Evolutionary conservation across 2,329 filamentous ascomycete species (phyloP), one percentile per base, ranked within the genome.

Genomic region (Microcyclospora pomicola): DNA sequence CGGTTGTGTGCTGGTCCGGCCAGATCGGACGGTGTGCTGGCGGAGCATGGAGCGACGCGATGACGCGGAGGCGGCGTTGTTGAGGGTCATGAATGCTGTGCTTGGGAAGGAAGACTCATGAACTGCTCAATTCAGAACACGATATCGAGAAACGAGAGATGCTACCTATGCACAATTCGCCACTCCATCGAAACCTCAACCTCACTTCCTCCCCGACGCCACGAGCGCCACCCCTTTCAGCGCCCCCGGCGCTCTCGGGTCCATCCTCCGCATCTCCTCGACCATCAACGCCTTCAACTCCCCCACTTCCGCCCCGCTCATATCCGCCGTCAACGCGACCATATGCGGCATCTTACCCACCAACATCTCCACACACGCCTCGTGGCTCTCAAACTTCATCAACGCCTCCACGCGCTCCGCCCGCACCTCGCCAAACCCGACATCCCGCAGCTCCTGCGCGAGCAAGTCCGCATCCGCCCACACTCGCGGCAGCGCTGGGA

Each of bases 1-100:
- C 41, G 74, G 75, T 1, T 70, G 65, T 47, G 63, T 79, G 12
- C 59, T 79, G 15, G 65, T 72, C 3, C 56, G 75, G 9, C 75
- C 75, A 1, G 75, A 80, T 58, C 56, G 68, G 11, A 73, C 74
- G 43, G 66, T 77, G 2, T 69, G 66, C 2, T 77, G 73, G 73
- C 58, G 70, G 37, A 59, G 56, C 39, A 42, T 50, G 34, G 33
- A 34, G 35, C 35, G 36, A 32, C 37, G 42, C 30, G 42, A 51
- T 9, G 50, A 53, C 43, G 42, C 43, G 19, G 41, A 46, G 29
- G 50, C 39, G 13, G 40, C 38, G 14, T 24, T 55, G 35, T 15
- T 49, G 31, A 40, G 35, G n/a, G 51, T 49, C 12, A 19, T 55
- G 41, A 42, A 47, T 40, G 33, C 40, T n/a, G 47, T 55, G 33